Percentiles rank a stretch among this genome's conserved stretches.
Conservation (phyloP, 306 rosid genomes). For the Senna siamea region DNA sequence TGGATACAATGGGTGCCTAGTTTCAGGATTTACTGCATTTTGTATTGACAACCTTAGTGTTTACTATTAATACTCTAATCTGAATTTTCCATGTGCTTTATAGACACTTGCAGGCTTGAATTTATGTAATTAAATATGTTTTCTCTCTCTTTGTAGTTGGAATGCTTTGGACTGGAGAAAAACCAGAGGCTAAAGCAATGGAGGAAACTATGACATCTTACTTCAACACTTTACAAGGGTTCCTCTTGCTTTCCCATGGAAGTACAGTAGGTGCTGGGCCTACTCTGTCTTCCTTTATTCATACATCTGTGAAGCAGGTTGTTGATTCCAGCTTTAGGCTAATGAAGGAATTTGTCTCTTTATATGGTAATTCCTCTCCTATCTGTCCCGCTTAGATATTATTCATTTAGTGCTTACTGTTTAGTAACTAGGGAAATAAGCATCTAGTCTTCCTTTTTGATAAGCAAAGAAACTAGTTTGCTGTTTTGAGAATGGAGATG, state of each 20-base stretch:
- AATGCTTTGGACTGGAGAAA: conserved; percentile 88
- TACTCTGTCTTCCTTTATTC: conserved; percentile 67
- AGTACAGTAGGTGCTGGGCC: conserved; percentile 76
- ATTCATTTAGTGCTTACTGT: too few relatives aligned
- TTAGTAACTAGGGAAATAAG: too few relatives aligned
- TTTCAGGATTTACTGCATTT: background rate
- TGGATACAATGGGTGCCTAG: background rate
- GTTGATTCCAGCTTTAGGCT: conserved; percentile 80
- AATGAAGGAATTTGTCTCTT: conserved; percentile 68
- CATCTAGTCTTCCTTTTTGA: background rate
- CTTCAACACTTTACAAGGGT: conserved; percentile 79
- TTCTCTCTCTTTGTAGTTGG: conserved; percentile 63
- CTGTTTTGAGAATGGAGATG: background rate
- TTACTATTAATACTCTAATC: background rate
- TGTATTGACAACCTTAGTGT: background rate
- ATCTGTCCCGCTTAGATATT: too few relatives aligned
- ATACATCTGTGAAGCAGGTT: conserved; percentile 68
- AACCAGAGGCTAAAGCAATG: conserved; percentile 56
- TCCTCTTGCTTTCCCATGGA: conserved; percentile 84
- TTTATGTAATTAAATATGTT: conserved; percentile 17
- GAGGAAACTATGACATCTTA: conserved; percentile 78
- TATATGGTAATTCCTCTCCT: conserved; percentile 54
- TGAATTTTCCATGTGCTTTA: conserved; percentile 2
- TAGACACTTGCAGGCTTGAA: background rate
- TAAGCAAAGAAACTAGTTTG: background rate